Evolutionary conservation across 2,329 filamentous ascomycete genomes (phyloP), one percentile per base, ranked within the genome.

Genomic region (Alternaria gansuensis): DNA sequence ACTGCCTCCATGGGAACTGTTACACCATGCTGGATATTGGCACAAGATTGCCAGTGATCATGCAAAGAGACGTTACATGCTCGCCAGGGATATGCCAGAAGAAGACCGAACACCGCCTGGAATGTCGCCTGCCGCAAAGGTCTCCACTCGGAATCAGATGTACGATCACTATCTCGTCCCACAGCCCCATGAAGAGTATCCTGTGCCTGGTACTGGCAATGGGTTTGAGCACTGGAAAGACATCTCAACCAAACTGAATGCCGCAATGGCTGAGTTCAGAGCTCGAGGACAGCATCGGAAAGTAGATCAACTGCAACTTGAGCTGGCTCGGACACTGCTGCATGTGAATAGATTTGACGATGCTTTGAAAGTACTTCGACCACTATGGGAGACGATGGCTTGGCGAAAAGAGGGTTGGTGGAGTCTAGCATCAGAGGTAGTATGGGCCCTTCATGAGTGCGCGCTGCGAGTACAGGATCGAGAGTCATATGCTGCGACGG

Each of bases 21-120:
- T 88, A 13, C 86, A 88, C 60, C 87, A 88, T 69, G 77, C 86
- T 57, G 87, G 86, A 1, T 89, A 88, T 71, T 89, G 86, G 86
- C 74, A 85, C 44, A 79, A 82, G 58, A 76, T 84, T 17, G 80
- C 85, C 6, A 82, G 82, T 11, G 82, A 82, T 49, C 82, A 85
- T 66, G 79, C 84, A 8, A 78, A 80, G 64, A 70, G 74, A 45
- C 81, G 87, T 23, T 82, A 83, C 60, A 66, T 75, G 13, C 77
- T 84, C 44, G 85, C 86, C 5, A 70, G 82, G 48, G 79, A 84
- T 24, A 86, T 88, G 41, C 84, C 86, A 21, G 81, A 83, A 46
- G 86, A 88, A 72, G 86, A 88, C 69, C 80, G 85, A 23, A 78
- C 79, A 24, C 77, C 84, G 9, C 84, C 85, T 9, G 82, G 80